Evolutionary conservation across 2,329 filamentous ascomycete genomes (phyloP).

Genomic region (Zasmidium citrigriseum): DNA sequence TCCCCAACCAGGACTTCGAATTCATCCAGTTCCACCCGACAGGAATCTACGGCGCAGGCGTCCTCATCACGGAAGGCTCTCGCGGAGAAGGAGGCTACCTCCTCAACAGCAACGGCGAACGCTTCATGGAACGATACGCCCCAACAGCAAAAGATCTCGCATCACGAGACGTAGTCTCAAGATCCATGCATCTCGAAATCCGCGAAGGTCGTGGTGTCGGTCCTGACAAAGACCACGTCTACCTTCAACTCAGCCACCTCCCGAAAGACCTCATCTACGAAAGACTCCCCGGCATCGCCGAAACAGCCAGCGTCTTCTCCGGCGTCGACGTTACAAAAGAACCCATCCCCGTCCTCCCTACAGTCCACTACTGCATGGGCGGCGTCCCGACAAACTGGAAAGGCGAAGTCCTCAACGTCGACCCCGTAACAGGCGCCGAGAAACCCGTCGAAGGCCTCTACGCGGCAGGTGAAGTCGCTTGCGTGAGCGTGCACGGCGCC

Average conservation of each 20-base stretch:
- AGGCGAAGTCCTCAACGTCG: conserved; percentile 48
- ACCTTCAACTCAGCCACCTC: conserved; percentile 51
- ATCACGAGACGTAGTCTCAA: conserved; percentile 49
- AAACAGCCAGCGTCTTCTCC: conserved; percentile 52
- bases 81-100: conserved; percentile 54
- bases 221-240: conserved; percentile 49
- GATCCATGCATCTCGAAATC: conserved; percentile 54
- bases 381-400: conserved; percentile 53
- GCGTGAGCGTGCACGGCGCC: conserved; percentile 52
- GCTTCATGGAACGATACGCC: conserved; percentile 56
- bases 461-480: conserved; percentile 51
- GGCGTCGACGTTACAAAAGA: conserved; percentile 52
- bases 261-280: conserved; percentile 50
- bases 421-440: conserved; percentile 39
- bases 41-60: conserved; percentile 53
- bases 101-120: conserved; percentile 50
- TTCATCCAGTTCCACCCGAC: conserved; percentile 55
- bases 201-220: conserved; percentile 49
- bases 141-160: conserved; percentile 54
- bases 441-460: conserved; percentile 49
- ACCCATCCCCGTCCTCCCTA: conserved; percentile 53
- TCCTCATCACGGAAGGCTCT: conserved; percentile 53
- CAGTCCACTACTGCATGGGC: conserved; percentile 56
- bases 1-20: conserved; percentile 54
- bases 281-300: conserved; percentile 51